Conservation (phyloP, 2,329 filamentous ascomycete genomes). For the Arthroderma sp. region DNA sequence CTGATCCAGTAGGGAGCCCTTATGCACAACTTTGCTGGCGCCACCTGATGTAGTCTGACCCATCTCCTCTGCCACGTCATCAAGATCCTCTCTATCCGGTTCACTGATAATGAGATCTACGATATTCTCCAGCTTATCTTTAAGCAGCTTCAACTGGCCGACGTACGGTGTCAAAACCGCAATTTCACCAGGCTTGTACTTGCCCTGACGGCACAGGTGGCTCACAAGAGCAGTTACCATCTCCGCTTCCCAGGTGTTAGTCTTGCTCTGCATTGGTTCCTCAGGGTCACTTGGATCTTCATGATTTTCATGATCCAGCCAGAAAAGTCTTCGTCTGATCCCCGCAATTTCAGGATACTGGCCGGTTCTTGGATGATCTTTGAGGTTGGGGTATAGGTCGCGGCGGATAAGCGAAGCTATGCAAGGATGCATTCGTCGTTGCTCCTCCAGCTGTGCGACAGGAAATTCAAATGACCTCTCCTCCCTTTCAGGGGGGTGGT, state of each 20-base stretch:
- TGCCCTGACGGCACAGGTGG: constrained; percentile 53
- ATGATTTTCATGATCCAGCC: constrained; percentile 36
- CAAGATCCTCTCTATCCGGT: constrained; percentile 45
- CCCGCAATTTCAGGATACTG: constrained; percentile 34
- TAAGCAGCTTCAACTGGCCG: constrained; percentile 39
- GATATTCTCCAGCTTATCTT: constrained; percentile 23
- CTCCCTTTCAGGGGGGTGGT: no score
- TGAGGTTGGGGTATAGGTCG: constrained; percentile 44
- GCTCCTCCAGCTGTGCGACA: constrained; percentile 38
- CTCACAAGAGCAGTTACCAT: constrained; percentile 51
- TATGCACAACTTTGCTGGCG: no score
- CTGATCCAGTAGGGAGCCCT: no score
- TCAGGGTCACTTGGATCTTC: constrained; percentile 24
- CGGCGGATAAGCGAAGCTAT: constrained; percentile 47
- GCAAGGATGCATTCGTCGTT: constrained; percentile 52
- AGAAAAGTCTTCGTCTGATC: constrained; percentile 38
- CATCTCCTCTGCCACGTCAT: constrained; percentile 15
- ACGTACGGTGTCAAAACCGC: constrained; percentile 54
- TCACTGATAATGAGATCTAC: constrained; percentile 55
- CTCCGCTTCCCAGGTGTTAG: constrained; percentile 44
- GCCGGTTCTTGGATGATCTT: constrained; percentile 34
- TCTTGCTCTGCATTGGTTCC: constrained; percentile 27
- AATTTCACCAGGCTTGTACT: constrained; percentile 49
- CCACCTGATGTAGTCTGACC: no score
- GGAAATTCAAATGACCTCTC: constrained; percentile 16